Percentiles rank a stretch among this genome's conserved stretches.
Evolutionary conservation across 208 protist species (phyloP).

Genomic region (Wallacemonas sp.): DNA sequence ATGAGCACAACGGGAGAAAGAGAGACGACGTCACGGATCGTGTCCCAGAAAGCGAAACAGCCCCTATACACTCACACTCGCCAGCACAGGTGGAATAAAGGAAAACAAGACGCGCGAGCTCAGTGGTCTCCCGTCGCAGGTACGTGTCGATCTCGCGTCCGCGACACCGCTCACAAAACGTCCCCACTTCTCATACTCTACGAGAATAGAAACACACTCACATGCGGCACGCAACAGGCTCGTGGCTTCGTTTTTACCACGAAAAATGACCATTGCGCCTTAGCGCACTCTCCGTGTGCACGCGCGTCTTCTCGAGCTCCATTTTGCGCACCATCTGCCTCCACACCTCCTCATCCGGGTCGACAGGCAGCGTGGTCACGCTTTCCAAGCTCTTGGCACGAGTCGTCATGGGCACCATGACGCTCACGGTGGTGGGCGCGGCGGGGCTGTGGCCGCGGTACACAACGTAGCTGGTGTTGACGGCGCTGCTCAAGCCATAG

Average conservation of each 20-base stretch:
- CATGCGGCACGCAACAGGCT: too few species aligned
- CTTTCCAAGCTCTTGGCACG: not conserved
- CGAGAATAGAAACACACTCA: too few species aligned
- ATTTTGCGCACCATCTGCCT: constrained; percentile 11
- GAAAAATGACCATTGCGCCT: constrained; percentile 1
- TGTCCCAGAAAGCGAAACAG: too few species aligned
- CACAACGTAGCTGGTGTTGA: not conserved
- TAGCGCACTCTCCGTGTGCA: constrained; percentile 6
- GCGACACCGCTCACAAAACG: too few species aligned
- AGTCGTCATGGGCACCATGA: not conserved
- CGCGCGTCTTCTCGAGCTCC: constrained; percentile 9
- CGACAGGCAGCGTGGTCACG: not conserved
- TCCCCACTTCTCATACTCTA: too few species aligned
- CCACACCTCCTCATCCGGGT: constrained; percentile 9
- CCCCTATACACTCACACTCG: too few species aligned
- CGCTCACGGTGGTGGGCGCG: not conserved
- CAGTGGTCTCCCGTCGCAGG: too few species aligned
- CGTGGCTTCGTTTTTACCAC: not conserved
- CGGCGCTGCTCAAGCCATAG: not conserved
- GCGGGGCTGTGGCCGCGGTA: constrained; percentile 4
- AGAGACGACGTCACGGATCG: too few species aligned
- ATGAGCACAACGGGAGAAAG: too few species aligned
- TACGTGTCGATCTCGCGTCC: too few species aligned
- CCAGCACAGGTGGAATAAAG: too few species aligned
- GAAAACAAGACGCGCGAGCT: too few species aligned